Conservation (phyloP, 169 alveolate genomes). For the Plasmodium adleri region DNA sequence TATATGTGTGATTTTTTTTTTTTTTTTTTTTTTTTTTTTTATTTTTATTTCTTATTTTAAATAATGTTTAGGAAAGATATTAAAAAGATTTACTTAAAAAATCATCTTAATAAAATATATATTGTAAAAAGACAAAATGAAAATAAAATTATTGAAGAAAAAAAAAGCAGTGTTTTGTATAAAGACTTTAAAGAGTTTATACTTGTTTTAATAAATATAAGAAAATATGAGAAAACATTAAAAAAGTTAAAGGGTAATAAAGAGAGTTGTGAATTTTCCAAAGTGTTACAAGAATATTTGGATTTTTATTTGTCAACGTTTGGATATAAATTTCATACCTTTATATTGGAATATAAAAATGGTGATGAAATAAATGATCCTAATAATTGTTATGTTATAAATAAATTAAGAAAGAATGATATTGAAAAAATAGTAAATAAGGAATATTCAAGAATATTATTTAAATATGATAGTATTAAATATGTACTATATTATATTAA, state of each 20-base stretch:
- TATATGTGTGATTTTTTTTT: neutral
- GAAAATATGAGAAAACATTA: constrained; percentile 52
- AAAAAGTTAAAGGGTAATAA: constrained; percentile 30
- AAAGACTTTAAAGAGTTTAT: constrained; percentile 47
- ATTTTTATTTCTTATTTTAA: constrained; percentile 2
- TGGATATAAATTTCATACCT: constrained; percentile 72
- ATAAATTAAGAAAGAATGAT: constrained; percentile 25
- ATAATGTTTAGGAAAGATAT: constrained; percentile 66
- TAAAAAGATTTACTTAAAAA: constrained; percentile 40
- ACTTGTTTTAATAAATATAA: constrained; percentile 38
- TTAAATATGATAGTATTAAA: constrained; percentile 42
- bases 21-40: constrained; percentile 5
- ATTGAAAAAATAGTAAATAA: constrained; percentile 47
- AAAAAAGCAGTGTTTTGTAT: constrained; percentile 57
- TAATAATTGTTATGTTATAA: constrained; percentile 42
- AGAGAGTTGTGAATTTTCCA: constrained; percentile 10
- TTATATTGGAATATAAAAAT: constrained; percentile 53
- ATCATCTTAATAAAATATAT: constrained; percentile 34
- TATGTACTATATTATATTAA: constrained; percentile 53
- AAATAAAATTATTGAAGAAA: constrained; percentile 30
- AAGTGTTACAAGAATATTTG: constrained; percentile 34
- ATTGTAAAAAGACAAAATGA: constrained; percentile 55
- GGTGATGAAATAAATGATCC: constrained; percentile 10
- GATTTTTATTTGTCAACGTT: constrained; percentile 39
- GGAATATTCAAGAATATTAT: constrained; percentile 40